Evolutionary conservation across 345 rosid species (phyloP), one percentile per base, ranked within the genome.

Genomic region (Ceriops zippeliana): DNA sequence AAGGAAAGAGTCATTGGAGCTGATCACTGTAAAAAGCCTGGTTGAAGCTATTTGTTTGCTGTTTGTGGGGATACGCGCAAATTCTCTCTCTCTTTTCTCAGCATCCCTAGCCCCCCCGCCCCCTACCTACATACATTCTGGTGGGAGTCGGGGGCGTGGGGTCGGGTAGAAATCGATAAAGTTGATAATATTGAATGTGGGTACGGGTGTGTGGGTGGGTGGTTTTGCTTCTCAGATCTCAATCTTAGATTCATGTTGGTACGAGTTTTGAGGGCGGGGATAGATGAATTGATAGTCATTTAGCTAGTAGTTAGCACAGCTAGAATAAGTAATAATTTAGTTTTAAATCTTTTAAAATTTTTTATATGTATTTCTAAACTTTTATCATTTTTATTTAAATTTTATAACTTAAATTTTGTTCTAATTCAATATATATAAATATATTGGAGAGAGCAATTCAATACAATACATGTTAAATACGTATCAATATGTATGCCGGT

Each of bases 21-120:
- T 49, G 37, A 56, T 62, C 52, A 31, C 78, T 79, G 85, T 52
- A 58, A 76, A 81, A 79, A 82, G 81, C 77, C 83, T 79, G 83
- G 54, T 32, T 58, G 60, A 75, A 73, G 70, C 85, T 76, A 49
- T 76, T 76, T 76, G 74, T 68, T 68, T 82, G 73, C 69, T 79
- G 81, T 66, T 70, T 76, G 65, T 58, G 74, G 70, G 79, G 73
- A 66, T 72, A 66, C 66, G 62, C 60, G 71, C 76, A 38, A 65
- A 71, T 15, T 53, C 30, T 64, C 63, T 76, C 17, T 6, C 17
- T 6, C 4, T 5, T 7, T 10, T 20, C 15, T 52, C 30, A 7
- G 49, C 49, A 13, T 42, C 49, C 49, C 16, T 42, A 13, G 17
- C 17, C 46, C 46, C 49, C 15, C 5, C 17, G 16, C 17, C 49